Base-by-base conservation (phyloP, 352 stramenopile genomes). In the Phytopythium helicoides region DNA sequence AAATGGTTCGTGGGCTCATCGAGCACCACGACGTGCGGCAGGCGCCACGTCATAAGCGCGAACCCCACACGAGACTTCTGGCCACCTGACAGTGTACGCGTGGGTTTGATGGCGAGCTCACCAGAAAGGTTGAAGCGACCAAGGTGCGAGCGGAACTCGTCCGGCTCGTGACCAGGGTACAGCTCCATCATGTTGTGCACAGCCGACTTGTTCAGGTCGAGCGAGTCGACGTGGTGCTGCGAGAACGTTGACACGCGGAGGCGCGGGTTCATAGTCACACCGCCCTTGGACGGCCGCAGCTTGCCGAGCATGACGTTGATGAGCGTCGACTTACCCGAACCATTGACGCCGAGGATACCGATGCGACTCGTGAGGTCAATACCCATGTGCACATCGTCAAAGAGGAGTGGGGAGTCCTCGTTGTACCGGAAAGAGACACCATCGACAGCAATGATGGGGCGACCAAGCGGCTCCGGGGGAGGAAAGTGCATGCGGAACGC, bases 1-100 rank as follows among this genome's bases (percentile, higher is more conserved):
- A 97, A 88, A 73, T 98, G 94, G 70, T 98, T 98, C 25, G 95
- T 98, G 15, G 94, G 95, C 56, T 99, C 95, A 86, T 99, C 96
- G 12, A 99, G 77, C 63, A 98, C 90, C 36, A 99, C 85, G 21
- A 99, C 83, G 66, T 99, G 96, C 23, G 95, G 96, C 47, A 96
- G 76, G 60, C 92, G 80, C 81, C 96, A 98, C 16, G 95, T 97
- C 68, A 98, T 89, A 22, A 97, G 76, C 12, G 95, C 94, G 76
- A 99, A 99, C 6, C 92, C 94, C 14, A 94, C 85, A 47, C 85
- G 83, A 0, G 78, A 91, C 66, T 99, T 99, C 62, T 99, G 95
- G 34, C 96, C 96, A 67, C 97, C 97, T 10, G 89, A 98, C 14
- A 99, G 73, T 52, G 90, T 97, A 12, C 86, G 83, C 51, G 98